Evolutionary conservation across 192 early-diverging fungal genomes (phyloP).

Genomic region (Haplosporangium gracile): DNA sequence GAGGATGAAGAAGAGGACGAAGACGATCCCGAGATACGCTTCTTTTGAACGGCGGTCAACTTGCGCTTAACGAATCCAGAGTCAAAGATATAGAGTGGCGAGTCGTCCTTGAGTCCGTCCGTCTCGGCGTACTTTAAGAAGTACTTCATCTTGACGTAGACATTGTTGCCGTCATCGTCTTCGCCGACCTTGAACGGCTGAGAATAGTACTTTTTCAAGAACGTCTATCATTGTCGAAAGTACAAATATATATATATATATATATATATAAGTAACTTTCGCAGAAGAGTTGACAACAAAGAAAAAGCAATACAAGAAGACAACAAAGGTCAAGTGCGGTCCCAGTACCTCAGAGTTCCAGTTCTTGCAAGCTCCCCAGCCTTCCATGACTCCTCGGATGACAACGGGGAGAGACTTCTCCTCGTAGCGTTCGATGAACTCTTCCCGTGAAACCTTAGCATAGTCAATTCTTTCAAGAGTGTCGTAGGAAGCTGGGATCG

Average conservation of each 20-base stretch:
- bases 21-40: conserved; percentile 38
- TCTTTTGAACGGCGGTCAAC: conserved; percentile 41
- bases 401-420: conserved; percentile 69
- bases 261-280: not conserved
- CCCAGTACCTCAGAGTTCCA: conserved; percentile 68
- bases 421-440: conserved; percentile 73
- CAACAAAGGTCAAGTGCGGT: not conserved
- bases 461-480: conserved; percentile 69
- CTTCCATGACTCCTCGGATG: conserved; percentile 65
- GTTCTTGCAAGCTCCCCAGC: conserved; percentile 67
- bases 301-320: not conserved
- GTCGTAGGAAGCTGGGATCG: conserved; percentile 60
- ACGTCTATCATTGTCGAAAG: conserved; percentile 30
- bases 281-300: not conserved
- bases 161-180: conserved; percentile 78
- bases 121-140: conserved; percentile 68
- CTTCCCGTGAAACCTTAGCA: conserved; percentile 63
- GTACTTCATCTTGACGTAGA: conserved; percentile 73
- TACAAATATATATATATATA: no score
- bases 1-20: conserved; percentile 45
- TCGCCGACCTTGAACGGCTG: conserved; percentile 87
- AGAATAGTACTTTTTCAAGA: conserved; percentile 64
- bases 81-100: conserved; percentile 88
- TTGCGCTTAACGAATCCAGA: conserved; percentile 69
- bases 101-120: conserved; percentile 71